Conservation (phyloP, 2,329 filamentous ascomycete species). For the Penicillium sp. region DNA sequence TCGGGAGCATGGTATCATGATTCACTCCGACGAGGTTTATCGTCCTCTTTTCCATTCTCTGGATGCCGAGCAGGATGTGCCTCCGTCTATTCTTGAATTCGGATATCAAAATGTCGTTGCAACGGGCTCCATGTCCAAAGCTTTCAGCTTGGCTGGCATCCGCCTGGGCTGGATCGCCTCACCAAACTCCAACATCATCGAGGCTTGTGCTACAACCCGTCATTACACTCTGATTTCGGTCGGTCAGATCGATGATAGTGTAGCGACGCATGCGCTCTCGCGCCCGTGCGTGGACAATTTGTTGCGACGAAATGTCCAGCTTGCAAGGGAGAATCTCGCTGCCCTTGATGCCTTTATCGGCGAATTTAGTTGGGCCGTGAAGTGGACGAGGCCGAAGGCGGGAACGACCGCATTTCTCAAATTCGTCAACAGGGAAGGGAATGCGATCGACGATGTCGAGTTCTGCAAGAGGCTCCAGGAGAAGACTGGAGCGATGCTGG, state of each 20-base stretch:
- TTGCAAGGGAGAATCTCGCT: constrained; percentile 65
- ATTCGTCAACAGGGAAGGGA: constrained; percentile 57
- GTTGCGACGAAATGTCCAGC: constrained; percentile 59
- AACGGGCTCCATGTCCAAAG: constrained; percentile 80
- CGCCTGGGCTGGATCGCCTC: constrained; percentile 76
- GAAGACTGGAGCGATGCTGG: constrained; percentile 68
- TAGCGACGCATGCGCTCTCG: constrained; percentile 70
- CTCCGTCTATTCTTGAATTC: constrained; percentile 67
- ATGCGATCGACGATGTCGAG: constrained; percentile 65
- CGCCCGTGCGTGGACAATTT: constrained; percentile 59
- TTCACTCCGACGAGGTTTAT: constrained; percentile 80
- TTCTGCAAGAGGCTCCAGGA: constrained; percentile 69
- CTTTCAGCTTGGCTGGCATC: constrained; percentile 75
- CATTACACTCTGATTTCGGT: constrained; percentile 82
- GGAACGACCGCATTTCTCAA: constrained; percentile 76
- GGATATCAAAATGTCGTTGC: constrained; percentile 67
- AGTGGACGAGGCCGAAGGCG: constrained; percentile 70
- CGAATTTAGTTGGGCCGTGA: constrained; percentile 58
- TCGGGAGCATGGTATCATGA: constrained; percentile 59
- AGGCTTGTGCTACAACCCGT: constrained; percentile 61
- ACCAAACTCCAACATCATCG: constrained; percentile 59
- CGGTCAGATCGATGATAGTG: constrained; percentile 70
- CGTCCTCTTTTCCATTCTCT: constrained; percentile 72
- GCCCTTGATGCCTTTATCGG: constrained; percentile 64
- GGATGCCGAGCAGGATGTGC: constrained; percentile 50